phyloP scores from a whole-genome alignment of 2,329 filamentous ascomycete species.

The Apiospora koreana region DNA sequence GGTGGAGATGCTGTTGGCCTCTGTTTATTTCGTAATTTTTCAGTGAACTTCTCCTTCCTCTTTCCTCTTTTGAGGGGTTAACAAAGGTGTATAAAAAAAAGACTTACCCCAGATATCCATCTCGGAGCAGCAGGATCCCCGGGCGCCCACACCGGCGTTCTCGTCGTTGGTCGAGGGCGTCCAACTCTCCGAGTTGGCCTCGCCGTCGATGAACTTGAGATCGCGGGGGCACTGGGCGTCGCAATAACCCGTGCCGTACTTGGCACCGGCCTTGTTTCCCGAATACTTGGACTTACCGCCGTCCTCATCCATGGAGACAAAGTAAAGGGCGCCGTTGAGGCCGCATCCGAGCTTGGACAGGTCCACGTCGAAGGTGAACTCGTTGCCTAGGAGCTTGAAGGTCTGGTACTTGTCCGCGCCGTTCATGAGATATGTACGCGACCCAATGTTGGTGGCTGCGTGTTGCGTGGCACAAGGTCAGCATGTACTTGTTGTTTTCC shows the following conservation, averaged over 20 bases:
- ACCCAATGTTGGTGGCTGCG: slow-evolving; percentile 36
- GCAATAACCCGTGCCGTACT: slow-evolving; percentile 59
- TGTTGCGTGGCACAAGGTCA: not conserved
- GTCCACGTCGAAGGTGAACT: slow-evolving; percentile 66
- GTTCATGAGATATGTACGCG: slow-evolving; percentile 60
- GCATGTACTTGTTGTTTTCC: too few species aligned
- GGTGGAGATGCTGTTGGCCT: slow-evolving; percentile 59
- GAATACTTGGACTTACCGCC: slow-evolving; percentile 49
- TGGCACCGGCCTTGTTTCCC: slow-evolving; percentile 48
- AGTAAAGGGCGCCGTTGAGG: slow-evolving; percentile 63
- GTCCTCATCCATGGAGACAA: slow-evolving; percentile 55
- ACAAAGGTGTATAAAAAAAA: not conserved
- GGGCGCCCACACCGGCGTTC: slow-evolving; percentile 49
- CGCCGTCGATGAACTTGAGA: slow-evolving; percentile 54
- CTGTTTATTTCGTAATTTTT: slow-evolving; percentile 26
- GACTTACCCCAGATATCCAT: slow-evolving; percentile 56
- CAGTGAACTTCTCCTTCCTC: not conserved
- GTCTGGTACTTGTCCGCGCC: slow-evolving; percentile 56
- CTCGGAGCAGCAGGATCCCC: slow-evolving; percentile 57
- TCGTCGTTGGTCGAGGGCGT: slow-evolving; percentile 46
- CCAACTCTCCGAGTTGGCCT: slow-evolving; percentile 48
- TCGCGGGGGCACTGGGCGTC: slow-evolving; percentile 47
- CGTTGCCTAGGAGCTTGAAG: slow-evolving; percentile 58
- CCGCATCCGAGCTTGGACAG: slow-evolving; percentile 61
- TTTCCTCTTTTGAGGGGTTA: not conserved